Base-by-base conservation (phyloP, 495 filamentous ascomycete genomes). In the Penicillium coprophilum region DNA sequence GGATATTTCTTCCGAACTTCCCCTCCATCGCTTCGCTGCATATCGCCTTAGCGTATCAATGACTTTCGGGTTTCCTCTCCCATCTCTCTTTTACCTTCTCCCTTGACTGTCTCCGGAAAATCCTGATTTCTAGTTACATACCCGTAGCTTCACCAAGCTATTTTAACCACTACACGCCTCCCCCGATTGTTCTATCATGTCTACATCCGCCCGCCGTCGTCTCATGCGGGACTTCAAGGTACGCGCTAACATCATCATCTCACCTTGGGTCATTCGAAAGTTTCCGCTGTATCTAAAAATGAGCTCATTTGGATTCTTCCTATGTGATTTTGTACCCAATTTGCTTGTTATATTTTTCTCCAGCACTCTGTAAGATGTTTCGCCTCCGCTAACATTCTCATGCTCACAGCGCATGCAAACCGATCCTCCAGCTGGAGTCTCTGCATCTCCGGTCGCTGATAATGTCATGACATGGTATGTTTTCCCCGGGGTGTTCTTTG, bases 211-310 rank as follows among this genome's bases (percentile, higher is more conserved):
- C 55, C 90, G 92, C 64, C 90, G 92, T 65, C 91, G 92, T 71
- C 81, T 97, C 64, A 97, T 97, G 92, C 87, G 92, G 63, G 92
- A 97, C 79, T 96, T 97, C 81, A 97, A 96, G 89, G 92, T 96
- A 76, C 50, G 82, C 74, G 36, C 43, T 41, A n/a, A 52, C 12
- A 31, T 20, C 8, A 32, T 45, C 19, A 54, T 20, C 13, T 46
- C 11, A 19, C 7, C 17, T 45, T 45, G 6, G 34, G 7, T n/a
- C 19, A 9, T 19, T 28, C 8, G 7, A 24, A n/a, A 2, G 15
- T 30, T 31, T 17, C 24, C 6, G 2, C 50, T 41, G 5, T 19
- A 20, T 13, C 11, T 15, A 15, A 39, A 13, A 24, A 21, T 27
- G 8, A 10, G 0, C 17, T 15, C 12, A 10, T 13, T 2, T 50